Evolutionary conservation across 495 filamentous ascomycete genomes (phyloP).

Genomic region (Hypoxylon lenormandii): DNA sequence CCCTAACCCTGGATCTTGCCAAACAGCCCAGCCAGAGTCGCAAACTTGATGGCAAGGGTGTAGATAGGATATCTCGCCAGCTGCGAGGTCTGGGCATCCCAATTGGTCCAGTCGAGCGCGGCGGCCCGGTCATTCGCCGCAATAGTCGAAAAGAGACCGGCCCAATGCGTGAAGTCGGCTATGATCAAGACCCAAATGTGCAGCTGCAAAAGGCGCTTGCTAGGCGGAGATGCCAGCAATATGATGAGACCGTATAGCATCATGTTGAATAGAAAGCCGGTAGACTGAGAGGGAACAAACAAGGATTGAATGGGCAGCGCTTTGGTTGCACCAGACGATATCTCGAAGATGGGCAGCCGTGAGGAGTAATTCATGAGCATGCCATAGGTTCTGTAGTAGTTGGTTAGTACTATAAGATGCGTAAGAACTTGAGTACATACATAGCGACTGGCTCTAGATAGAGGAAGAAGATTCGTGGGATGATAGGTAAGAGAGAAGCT

Average conservation of each 20-base stretch:
- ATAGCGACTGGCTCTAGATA: constrained; percentile 41
- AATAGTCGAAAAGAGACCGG: constrained; percentile 37
- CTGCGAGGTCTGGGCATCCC: constrained; percentile 31
- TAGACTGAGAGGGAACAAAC: constrained; percentile 18
- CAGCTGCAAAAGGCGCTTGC: constrained; percentile 30
- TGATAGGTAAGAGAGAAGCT: constrained; percentile 34
- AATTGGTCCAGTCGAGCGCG: constrained; percentile 27
- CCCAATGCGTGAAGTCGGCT: constrained; percentile 43
- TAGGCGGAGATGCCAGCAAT: constrained; percentile 46
- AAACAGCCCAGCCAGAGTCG: constrained; percentile 35
- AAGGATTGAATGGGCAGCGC: constrained; percentile 25
- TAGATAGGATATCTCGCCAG: constrained; percentile 28
- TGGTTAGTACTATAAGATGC: not conserved
- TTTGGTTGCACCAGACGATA: constrained; percentile 20
- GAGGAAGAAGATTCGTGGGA: constrained; percentile 44
- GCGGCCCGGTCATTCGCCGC: constrained; percentile 37
- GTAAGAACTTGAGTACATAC: constrained; percentile 14
- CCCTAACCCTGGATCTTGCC: constrained; percentile 32
- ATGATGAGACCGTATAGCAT: constrained; percentile 57
- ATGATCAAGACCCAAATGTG: constrained; percentile 36
- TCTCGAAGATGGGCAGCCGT: constrained; percentile 26
- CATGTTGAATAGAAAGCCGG: constrained; percentile 48
- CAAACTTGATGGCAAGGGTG: constrained; percentile 34
- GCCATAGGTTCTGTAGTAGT: constrained; percentile 33
- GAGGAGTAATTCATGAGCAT: constrained; percentile 32